phyloP scores from a whole-genome alignment of 192 early-diverging fungal species.

The Chytriomyces sp. region DNA sequence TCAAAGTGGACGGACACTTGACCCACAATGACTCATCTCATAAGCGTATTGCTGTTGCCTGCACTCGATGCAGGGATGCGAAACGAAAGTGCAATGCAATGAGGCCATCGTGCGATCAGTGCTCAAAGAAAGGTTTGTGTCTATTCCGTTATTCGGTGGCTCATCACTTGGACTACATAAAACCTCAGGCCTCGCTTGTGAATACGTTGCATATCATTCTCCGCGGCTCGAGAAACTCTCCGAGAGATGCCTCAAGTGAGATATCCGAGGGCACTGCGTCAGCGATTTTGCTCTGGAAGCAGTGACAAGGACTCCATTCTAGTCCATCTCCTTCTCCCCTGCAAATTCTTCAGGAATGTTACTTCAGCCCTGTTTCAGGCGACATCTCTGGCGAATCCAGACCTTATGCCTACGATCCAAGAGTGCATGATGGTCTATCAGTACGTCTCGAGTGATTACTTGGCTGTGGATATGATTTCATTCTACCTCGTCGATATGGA shows the following conservation, averaged over 20 bases:
- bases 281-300: not conserved
- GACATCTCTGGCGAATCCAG: not conserved
- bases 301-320: not conserved
- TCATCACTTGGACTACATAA: not conserved
- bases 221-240: not conserved
- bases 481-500: not conserved
- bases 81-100: not conserved
- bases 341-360: not conserved
- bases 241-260: not conserved
- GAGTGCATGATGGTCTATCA: constrained; percentile 1
- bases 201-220: not conserved
- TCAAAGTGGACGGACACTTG: not conserved
- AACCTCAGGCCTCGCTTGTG: not conserved
- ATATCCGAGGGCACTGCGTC: no score
- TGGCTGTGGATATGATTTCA: not conserved
- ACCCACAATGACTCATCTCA: no score
- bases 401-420: not conserved
- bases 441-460: not conserved
- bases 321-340: not conserved
- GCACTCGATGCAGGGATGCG: not conserved
- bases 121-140: not conserved
- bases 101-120: not conserved
- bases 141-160: not conserved
- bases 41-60: not conserved
- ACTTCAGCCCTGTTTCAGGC: no score